Conservation (phyloP, 2,329 filamentous ascomycete genomes). For the Colletotrichum endophyticum region DNA sequence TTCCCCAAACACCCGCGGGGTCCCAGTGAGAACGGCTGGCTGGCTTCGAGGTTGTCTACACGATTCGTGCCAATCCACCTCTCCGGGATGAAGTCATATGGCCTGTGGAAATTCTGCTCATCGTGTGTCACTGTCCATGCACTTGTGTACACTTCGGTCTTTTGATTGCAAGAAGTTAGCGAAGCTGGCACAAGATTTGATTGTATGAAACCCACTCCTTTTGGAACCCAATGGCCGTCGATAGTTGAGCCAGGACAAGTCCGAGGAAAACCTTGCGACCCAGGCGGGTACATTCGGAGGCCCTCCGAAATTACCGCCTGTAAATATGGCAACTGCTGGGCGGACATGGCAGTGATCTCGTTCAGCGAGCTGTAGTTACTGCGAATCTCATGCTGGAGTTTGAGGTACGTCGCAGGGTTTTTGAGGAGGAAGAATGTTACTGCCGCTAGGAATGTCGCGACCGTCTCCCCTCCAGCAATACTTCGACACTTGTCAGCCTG, state of each 20-base stretch:
- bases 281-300: constrained; percentile 58
- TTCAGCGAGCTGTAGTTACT: constrained; percentile 20
- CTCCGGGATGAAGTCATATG: constrained; percentile 35
- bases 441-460: not conserved
- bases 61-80: constrained; percentile 36
- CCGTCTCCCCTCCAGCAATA: constrained; percentile 3
- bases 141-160: constrained; percentile 35
- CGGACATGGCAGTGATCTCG: constrained; percentile 43
- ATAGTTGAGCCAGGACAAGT: not conserved
- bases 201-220: not conserved
- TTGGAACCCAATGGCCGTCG: not conserved
- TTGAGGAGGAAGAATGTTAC: not conserved
- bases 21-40: constrained; percentile 35
- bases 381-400: constrained; percentile 54
- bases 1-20: constrained; percentile 32
- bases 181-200: not conserved
- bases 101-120: constrained; percentile 31
- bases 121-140: constrained; percentile 37
- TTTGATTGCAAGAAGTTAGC: too few species aligned
- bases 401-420: constrained; percentile 25
- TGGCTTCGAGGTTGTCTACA: constrained; percentile 32
- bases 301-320: constrained; percentile 63
- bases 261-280: constrained; percentile 2
- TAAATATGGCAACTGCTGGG: constrained; percentile 56
- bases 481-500: not conserved